Evolutionary conservation across 2,329 filamentous ascomycete genomes (phyloP), one percentile per base, ranked within the genome.

Genomic region (Lecanoromycetidae sp.): DNA sequence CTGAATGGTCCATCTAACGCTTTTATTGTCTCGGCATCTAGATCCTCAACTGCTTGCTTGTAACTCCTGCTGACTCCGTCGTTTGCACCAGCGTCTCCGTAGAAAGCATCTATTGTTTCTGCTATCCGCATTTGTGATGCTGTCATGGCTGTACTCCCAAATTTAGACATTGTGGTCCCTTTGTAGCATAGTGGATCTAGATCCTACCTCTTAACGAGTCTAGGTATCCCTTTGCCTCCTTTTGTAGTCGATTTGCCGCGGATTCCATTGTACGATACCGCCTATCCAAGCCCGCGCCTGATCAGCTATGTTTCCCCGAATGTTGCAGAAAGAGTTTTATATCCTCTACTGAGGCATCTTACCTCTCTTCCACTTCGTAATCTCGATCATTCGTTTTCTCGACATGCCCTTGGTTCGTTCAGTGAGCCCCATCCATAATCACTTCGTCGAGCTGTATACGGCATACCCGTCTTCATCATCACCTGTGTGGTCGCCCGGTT

Each of bases 121-220:
- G 91, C 91, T 65, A 98, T 96, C 61, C 90, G 83, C 90, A 98
- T 96, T 69, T 98, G 91, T 45, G 88, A 95, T 44, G 91, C 90
- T 13, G 91, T 98, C 91, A 98, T 98, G 57, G 91, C 90, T 87
- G 56, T 25, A 20, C 12, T n/a, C 33, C 13, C 40, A 42, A 26
- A 34, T 42, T 35, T 34, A 48, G 46, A 26, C 19, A 12, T 25
- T 26, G 26, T 35, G 20, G 29, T 32, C 15, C 10, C 15, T 43
- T 15, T 3, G 33, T 26, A 17, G 15, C 8, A 13, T 40, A 22
- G 25, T 4, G 10, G 23, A 15, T n/a, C 29, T 4, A 1, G 20
- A 7, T 22, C 44, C 15, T 25, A 88, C 84, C 85, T 80, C 91
- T 79, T 58, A 98, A 73, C 15, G 87, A 94, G 69, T 98, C 93